Evolutionary conservation across 768 basidiomycete genomes (phyloP), one percentile per base, ranked within the genome.

Genomic region (Suillus decipiens): DNA sequence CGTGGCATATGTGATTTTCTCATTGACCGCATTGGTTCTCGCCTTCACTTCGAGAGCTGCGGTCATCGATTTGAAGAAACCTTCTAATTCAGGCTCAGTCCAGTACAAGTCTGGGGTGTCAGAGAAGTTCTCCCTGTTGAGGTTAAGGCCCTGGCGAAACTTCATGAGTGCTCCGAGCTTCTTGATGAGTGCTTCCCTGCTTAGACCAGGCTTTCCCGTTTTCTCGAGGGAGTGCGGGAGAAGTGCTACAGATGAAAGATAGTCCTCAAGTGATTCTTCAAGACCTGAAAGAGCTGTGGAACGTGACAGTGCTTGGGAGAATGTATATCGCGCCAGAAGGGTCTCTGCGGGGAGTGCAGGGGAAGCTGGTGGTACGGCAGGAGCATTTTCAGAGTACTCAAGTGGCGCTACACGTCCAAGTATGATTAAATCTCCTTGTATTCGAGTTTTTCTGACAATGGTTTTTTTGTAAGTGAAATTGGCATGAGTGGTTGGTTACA

Each of bases 81-180:
- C 89, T 79, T 98, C 96, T 6, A 98, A 81, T 65, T 89, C 91
- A 0, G 95, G 93, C 71, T 97, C 93, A 19, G 90, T 83, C 96
- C 96, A 99, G 73, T 97, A 95, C 67, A 98, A 89, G 75, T 97
- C 92, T 0, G 92, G 93, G 1, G 89, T 87, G 70, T 96, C 95
- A 54, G 88, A 87, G 70, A 95, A 93, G 69, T 94, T 96, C 72
- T 94, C 90, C 51, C 90, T 81, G 69, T 92, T 94, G 59, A 98
- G 84, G 69, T 97, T 98, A 34, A 97, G 80, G 28, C 92, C 89
- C 77, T 98, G 96, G 50, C 96, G 83, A 73, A 98, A 93, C 69
- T 89, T 89, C 84, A 98, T 89, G 60, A 99, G 81, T 70, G 92
- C 87, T 11, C 96, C 96, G 2, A 98, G 82, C 75, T 96, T 95